Base-by-base conservation (phyloP, 495 filamentous ascomycete species). In the Talaromyces nanjingensis region DNA sequence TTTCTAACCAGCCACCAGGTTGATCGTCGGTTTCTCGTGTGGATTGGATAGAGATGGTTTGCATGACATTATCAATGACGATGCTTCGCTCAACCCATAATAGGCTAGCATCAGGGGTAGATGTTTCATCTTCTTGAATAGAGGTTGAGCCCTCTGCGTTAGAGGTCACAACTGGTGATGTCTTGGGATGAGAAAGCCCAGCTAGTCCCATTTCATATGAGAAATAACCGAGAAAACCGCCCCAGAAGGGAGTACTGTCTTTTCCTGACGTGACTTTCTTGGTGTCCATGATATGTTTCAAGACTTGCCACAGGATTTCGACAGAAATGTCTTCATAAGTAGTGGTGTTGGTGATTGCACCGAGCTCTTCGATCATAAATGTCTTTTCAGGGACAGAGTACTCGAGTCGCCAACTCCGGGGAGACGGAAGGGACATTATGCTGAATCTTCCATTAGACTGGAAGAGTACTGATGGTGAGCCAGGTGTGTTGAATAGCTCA, bases 211-310 rank as follows among this genome's bases (percentile, higher is more conserved):
- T 81, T 70, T 98, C 93, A 65, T 97, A 97, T 1, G 90, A 91
- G 54, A 92, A 88, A 69, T 89, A 96, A 0, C 94, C 94, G 73
- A 97, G 84, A 57, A 97, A 87, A 0, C 93, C 93, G 52, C 93
- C 93, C 77, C 91, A 87, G 69, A 98, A 98, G 2, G 80, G 93
- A 47, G 76, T 73, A 37, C 73, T 70, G 0, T 66, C 65, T 47
- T 74, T 69, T 2, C 77, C 82, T 24, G 77, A 71, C 4, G 65
- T 73, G 22, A 82, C 77, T 60, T 72, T 79, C 52, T 76, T 79
- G 62, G 76, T 71, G 47, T 84, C 75, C 76, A 89, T 86, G 64
- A 89, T 84, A 63, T 76, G 73, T 24, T 71, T 74, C 11, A 81
- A 69, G 22, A 68, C 68, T 66, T 80, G 73, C 79, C 79, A 82